Evolutionary conservation across 352 stramenopile genomes (phyloP).

Genomic region (Phytophthora meadii): DNA sequence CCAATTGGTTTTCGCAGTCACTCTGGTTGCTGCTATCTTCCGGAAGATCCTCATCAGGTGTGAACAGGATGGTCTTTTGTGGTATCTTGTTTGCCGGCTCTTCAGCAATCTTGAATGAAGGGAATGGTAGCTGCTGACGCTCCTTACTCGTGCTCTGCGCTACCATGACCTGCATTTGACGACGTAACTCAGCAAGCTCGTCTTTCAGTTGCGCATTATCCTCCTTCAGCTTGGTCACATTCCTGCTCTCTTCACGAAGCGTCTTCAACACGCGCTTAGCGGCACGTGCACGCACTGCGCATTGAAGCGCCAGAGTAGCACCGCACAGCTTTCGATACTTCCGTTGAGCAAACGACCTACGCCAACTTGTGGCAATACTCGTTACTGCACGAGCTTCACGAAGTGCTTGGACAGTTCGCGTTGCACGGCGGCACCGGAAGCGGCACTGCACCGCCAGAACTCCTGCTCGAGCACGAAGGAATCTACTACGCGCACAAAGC

Average conservation of each 20-base stretch:
- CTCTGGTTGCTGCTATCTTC: slow-evolving; percentile 30
- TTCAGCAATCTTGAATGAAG: slow-evolving; percentile 15
- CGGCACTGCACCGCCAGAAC: slow-evolving; percentile 61
- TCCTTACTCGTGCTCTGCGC: slow-evolving; percentile 26
- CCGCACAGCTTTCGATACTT: slow-evolving; percentile 41
- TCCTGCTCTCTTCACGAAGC: slow-evolving; percentile 72
- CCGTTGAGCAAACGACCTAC: slow-evolving; percentile 35
- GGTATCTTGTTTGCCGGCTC: slow-evolving; percentile 20
- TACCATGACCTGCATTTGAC: slow-evolving; percentile 62
- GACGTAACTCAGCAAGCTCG: slow-evolving; percentile 63
- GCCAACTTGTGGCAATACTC: slow-evolving; percentile 48
- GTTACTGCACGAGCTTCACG: slow-evolving; percentile 58
- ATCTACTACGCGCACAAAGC: slow-evolving; percentile 46
- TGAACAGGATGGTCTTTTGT: slow-evolving; percentile 28
- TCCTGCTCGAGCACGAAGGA: slow-evolving; percentile 42
- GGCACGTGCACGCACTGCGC: slow-evolving; percentile 45
- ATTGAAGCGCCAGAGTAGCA: slow-evolving; percentile 63
- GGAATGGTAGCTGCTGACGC: slow-evolving; percentile 21
- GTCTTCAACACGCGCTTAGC: slow-evolving; percentile 49
- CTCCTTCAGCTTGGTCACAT: slow-evolving; percentile 75
- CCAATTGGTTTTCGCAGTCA: slow-evolving; percentile 40
- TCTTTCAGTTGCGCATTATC: slow-evolving; percentile 80
- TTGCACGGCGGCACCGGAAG: slow-evolving; percentile 50
- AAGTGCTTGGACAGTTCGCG: slow-evolving; percentile 39
- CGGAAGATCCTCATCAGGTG: slow-evolving; percentile 2